Conservation (phyloP, 768 basidiomycete species). For the Dioszegia crocea region DNA sequence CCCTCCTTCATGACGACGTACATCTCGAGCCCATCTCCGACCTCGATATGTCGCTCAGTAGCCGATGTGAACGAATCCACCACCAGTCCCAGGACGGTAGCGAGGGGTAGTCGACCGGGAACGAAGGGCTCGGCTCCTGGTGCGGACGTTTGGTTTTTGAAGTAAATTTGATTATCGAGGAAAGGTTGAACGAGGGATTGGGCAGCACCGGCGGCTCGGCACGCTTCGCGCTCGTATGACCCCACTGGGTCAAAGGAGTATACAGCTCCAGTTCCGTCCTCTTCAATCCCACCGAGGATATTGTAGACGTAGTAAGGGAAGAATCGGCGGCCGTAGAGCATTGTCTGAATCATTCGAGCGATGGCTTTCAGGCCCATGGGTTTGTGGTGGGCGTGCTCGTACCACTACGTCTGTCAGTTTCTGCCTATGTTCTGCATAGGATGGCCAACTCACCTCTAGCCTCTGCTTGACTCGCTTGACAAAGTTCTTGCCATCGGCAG, state of each 20-base stretch:
- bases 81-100: constrained; percentile 75
- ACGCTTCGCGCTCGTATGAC: constrained; percentile 93
- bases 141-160: constrained; percentile 84
- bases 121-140: constrained; percentile 61
- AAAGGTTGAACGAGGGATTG: constrained; percentile 92
- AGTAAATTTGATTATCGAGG: constrained; percentile 98
- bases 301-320: constrained; percentile 99
- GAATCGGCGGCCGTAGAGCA: constrained; percentile 92
- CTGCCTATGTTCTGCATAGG: neutral
- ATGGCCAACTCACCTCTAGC: constrained; percentile 74
- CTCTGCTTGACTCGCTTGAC: constrained; percentile 94
- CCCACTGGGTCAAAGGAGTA: constrained; percentile 99
- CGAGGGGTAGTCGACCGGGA: constrained; percentile 74
- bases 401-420: constrained; percentile 64
- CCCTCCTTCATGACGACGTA: constrained; percentile 75
- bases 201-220: constrained; percentile 94
- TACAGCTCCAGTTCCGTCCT: constrained; percentile 91
- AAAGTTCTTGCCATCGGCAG: constrained; percentile 95
- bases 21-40: constrained; percentile 92
- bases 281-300: constrained; percentile 92
- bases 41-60: constrained; percentile 98
- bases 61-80: constrained; percentile 96
- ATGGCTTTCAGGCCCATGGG: constrained; percentile 96
- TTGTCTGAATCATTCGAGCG: constrained; percentile 96
- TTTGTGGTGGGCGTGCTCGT: constrained; percentile 91